Evolutionary conservation across 2,329 filamentous ascomycete species (phyloP).

Genomic region (Dactylellina drechsleri): DNA sequence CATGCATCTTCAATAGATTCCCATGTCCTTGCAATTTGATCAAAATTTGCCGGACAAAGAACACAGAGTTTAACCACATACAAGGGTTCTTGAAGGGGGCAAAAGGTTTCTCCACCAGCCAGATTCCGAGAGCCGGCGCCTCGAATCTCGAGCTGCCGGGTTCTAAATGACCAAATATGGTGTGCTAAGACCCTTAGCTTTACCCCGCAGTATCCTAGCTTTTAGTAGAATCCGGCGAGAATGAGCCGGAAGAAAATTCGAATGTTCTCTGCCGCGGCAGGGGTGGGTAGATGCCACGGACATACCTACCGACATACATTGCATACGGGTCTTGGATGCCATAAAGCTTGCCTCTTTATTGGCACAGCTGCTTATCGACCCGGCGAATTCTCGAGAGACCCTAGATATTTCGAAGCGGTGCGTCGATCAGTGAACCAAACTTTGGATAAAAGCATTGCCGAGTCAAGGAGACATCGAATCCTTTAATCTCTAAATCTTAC

Average conservation of each 20-base stretch:
- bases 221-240: conserved; percentile 21
- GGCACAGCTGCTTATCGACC: neutral
- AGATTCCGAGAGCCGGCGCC: conserved; percentile 40
- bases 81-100: conserved; percentile 7
- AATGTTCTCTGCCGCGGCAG: conserved; percentile 42
- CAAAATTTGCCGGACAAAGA: conserved; percentile 3
- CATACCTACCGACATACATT: neutral
- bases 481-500: conserved; percentile 31
- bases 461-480: conserved; percentile 22
- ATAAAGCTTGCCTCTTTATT: conserved; percentile 15
- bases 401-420: conserved; percentile 7
- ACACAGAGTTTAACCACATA: conserved; percentile 1
- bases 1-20: neutral
- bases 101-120: conserved; percentile 44
- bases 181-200: conserved; percentile 39
- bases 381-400: neutral
- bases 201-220: conserved; percentile 45
- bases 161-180: conserved; percentile 16
- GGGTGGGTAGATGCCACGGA: conserved; percentile 11
- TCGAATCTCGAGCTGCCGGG: conserved; percentile 21
- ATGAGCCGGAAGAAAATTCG: conserved; percentile 46
- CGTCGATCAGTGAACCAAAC: conserved; percentile 43
- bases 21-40: conserved; percentile 10
- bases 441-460: conserved; percentile 39
- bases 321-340: conserved; percentile 38